Percentiles rank a stretch among this genome's conserved stretches.
These are phyloP conservation scores for Alternaria triticimaculans DNA, from an alignment of 2,329 filamentous ascomycete genomes.

Conservation along the genomic window DNA sequence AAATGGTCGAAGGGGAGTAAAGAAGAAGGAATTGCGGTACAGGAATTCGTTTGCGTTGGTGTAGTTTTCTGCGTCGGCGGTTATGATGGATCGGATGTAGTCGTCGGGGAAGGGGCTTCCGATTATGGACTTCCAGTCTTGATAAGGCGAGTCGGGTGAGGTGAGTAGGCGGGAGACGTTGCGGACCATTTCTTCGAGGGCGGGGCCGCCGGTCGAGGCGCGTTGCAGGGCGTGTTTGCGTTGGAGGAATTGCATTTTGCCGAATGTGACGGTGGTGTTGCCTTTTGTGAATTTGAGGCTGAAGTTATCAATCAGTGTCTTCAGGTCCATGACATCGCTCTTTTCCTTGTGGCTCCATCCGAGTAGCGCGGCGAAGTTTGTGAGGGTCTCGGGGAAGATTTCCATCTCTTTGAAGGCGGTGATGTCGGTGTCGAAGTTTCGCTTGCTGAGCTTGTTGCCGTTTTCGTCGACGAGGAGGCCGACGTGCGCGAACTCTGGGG, in stretches of 20 bases:
- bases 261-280: constrained; percentile 80
- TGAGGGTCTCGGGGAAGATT: constrained; percentile 68
- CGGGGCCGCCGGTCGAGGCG: constrained; percentile 54
- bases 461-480: constrained; percentile 56
- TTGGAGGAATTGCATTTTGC: constrained; percentile 83
- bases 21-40: constrained; percentile 64
- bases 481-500: constrained; percentile 58
- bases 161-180: constrained; percentile 38
- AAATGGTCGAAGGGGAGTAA: constrained; percentile 48
- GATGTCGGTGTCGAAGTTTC: constrained; percentile 72
- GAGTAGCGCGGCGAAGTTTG: constrained; percentile 84
- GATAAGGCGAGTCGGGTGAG: constrained; percentile 36
- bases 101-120: constrained; percentile 45
- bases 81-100: constrained; percentile 60
- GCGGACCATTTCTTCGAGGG: constrained; percentile 47
- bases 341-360: constrained; percentile 77
- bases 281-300: constrained; percentile 88
- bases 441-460: constrained; percentile 73
- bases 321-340: constrained; percentile 73
- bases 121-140: constrained; percentile 29
- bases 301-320: constrained; percentile 77
- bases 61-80: constrained; percentile 64
- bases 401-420: constrained; percentile 63
- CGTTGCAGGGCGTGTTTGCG: constrained; percentile 67
- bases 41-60: constrained; percentile 63